Conservation (phyloP, 2,329 filamentous ascomycete genomes). For the Fusarium tupiense region DNA sequence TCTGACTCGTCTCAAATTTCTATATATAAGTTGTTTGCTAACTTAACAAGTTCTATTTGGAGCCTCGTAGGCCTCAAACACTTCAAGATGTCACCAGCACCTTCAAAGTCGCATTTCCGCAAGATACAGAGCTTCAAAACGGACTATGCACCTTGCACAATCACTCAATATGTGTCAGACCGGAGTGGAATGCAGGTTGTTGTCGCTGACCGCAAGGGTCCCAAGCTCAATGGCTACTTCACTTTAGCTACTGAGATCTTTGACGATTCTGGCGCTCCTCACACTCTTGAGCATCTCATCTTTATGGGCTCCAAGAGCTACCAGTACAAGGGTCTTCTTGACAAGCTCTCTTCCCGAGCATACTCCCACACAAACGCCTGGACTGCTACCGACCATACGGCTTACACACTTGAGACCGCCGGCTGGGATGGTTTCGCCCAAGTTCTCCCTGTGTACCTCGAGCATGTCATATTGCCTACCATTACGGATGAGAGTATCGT, state of each 20-base stretch:
- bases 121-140: slow-evolving; percentile 86
- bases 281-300: slow-evolving; percentile 83
- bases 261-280: slow-evolving; percentile 93
- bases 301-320: slow-evolving; percentile 96
- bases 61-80: slow-evolving; percentile 26
- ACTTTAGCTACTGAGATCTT: slow-evolving; percentile 96
- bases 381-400: slow-evolving; percentile 96
- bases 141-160: slow-evolving; percentile 86
- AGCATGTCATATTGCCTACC: slow-evolving; percentile 91
- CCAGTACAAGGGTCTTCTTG: slow-evolving; percentile 92
- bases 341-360: slow-evolving; percentile 91
- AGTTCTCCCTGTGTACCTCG: slow-evolving; percentile 92
- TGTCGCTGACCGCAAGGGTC: slow-evolving; percentile 89
- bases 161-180: slow-evolving; percentile 96
- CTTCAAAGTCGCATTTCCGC: slow-evolving; percentile 72
- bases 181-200: slow-evolving; percentile 94
- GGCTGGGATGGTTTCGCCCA: slow-evolving; percentile 98
- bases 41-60: slow-evolving; percentile 36
- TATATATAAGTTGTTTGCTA: not conserved
- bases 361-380: slow-evolving; percentile 97
- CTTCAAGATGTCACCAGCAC: slow-evolving; percentile 62
- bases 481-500: slow-evolving; percentile 92
- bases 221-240: slow-evolving; percentile 96
- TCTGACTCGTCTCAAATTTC: not conserved
- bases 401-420: slow-evolving; percentile 93